Evolutionary conservation across 805 yeast species (phyloP).

Genomic region (Lachancea nothofagi): DNA sequence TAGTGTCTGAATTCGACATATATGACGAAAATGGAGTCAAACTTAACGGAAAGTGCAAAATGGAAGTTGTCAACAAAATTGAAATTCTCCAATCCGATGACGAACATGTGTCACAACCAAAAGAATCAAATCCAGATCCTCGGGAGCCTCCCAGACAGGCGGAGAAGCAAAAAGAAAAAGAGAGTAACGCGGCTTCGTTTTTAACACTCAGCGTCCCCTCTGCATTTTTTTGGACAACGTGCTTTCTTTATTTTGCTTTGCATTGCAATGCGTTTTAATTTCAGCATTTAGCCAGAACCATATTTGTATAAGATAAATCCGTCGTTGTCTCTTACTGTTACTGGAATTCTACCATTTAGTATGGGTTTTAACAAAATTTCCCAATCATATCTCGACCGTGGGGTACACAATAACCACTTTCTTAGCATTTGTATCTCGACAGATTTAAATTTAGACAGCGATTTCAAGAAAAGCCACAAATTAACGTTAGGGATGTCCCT

Average conservation of each 20-base stretch:
- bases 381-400: constrained; percentile 38
- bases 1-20: constrained; percentile 40
- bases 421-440: constrained; percentile 36
- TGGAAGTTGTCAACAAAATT: constrained; percentile 14
- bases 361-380: constrained; percentile 33
- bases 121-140: background rate
- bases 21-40: constrained; percentile 39
- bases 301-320: constrained; percentile 40
- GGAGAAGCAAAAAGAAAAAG: background rate
- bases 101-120: background rate
- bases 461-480: constrained; percentile 31
- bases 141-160: background rate
- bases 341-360: constrained; percentile 31
- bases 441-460: constrained; percentile 30
- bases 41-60: constrained; percentile 18
- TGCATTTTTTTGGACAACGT: background rate
- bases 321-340: constrained; percentile 35
- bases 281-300: constrained; percentile 13
- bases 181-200: background rate
- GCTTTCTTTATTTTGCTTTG: background rate
- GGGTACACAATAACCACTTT: constrained; percentile 35
- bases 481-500: constrained; percentile 36
- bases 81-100: background rate
- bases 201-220: background rate
- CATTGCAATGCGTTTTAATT: background rate